Base-by-base conservation (phyloP, 2,329 filamentous ascomycete species). In the Cladobotryum protrusum region DNA sequence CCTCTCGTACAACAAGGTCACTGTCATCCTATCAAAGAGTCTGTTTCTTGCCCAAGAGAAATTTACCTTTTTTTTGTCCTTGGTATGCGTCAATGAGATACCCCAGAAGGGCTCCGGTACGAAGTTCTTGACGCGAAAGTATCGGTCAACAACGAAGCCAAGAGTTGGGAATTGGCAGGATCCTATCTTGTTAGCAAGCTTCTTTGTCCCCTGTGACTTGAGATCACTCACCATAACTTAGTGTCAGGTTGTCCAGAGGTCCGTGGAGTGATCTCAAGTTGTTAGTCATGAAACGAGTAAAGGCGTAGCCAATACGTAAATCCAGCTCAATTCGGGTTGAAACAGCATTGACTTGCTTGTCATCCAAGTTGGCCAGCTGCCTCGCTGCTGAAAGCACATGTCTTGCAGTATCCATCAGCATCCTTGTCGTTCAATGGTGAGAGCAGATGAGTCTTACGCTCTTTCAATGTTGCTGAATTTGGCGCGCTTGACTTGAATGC, bases 121-220 rank as follows among this genome's bases (percentile, higher is more conserved):
- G 66, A 99, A 99, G 59, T 95, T 96, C 55, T 89, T 85, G 46
- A 99, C 93, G 45, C 88, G 84, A 60, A 96, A 89, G 66, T 97
- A 99, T 43, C 92, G 83, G 67, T 99, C 93, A 6, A 99, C 93
- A 1, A 99, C 92, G 57, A 99, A 99, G 0, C 93, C 93, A 5
- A 99, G 76, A 0, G 93, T 97, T 1, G 93, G 93, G 61, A 99
- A 99, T 65, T 99, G 93, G 58, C 93, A 99, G 4, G 91, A 96
- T 13, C 81, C 88, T 88, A 37, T 17, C 12, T 4, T 14, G 45
- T 57, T 5, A 62, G 54, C 39, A 15, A 41, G 11, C 11, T 18
- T n/a, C 11, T 15, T 5, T 20, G 15, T 11, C 4, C 2, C 11
- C 19, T 20, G 13, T 8, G 2, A 33, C 3, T 8, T n/a, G n/a